These are phyloP conservation scores for Aspergillus niger DNA, from an alignment of 2,329 filamentous ascomycete species.

Conservation along the genomic window DNA sequence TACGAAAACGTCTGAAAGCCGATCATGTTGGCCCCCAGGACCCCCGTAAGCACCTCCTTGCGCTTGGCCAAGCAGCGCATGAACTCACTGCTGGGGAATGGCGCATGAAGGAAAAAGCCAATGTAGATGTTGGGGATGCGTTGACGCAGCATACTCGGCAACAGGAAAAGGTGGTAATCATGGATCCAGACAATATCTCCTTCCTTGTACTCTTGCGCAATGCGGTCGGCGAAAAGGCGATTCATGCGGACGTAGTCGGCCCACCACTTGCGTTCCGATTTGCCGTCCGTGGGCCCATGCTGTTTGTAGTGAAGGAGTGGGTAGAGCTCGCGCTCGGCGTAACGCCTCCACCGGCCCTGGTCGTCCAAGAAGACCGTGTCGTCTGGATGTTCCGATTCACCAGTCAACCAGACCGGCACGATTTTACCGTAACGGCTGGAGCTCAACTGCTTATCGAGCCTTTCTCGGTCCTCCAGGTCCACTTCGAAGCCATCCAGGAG, in stretches of 20 bases:
- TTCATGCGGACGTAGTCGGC: slow-evolving; percentile 93
- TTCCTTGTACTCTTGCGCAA: slow-evolving; percentile 84
- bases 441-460: slow-evolving; percentile 72
- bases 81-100: slow-evolving; percentile 95
- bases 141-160: slow-evolving; percentile 86
- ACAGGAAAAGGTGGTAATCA: slow-evolving; percentile 88
- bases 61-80: slow-evolving; percentile 83
- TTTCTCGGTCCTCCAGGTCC: slow-evolving; percentile 67
- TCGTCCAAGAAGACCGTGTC: slow-evolving; percentile 74
- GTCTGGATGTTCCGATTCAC: slow-evolving; percentile 70
- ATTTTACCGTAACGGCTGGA: slow-evolving; percentile 76
- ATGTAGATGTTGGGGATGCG: slow-evolving; percentile 87
- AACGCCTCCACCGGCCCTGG: slow-evolving; percentile 83
- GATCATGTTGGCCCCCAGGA: slow-evolving; percentile 87
- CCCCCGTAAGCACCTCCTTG: slow-evolving; percentile 86
- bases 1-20: slow-evolving; percentile 97
- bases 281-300: slow-evolving; percentile 83
- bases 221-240: slow-evolving; percentile 85
- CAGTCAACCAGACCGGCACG: slow-evolving; percentile 84
- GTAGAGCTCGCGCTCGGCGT: slow-evolving; percentile 89
- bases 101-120: slow-evolving; percentile 89
- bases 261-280: slow-evolving; percentile 80
- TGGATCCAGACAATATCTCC: slow-evolving; percentile 92
- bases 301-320: slow-evolving; percentile 96
- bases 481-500: slow-evolving; percentile 71